A percentile compares a stretch with the other conserved stretches of the same genome.
phyloP scores from a whole-genome alignment of 2,329 filamentous ascomycete genomes.

The Calonectria ilicicola region DNA sequence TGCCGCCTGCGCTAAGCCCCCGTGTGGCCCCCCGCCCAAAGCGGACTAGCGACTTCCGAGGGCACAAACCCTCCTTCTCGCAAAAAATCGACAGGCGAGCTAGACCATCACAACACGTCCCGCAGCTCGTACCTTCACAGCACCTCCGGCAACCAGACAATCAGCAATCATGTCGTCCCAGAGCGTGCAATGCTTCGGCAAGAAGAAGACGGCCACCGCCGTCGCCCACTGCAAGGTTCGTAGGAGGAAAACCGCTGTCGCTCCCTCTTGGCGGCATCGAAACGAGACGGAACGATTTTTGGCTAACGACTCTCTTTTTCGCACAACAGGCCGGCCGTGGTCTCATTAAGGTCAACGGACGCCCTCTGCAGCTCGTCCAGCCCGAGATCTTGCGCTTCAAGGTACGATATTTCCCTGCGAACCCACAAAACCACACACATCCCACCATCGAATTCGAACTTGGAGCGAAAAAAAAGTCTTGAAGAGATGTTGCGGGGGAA shows the following conservation, averaged over 20 bases:
- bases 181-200: constrained; percentile 98
- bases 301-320: constrained; percentile 43
- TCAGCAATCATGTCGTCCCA: constrained; percentile 79
- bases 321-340: constrained; percentile 64
- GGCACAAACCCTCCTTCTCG: constrained; percentile 49
- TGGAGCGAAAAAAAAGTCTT: constrained; percentile 3
- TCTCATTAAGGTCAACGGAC: constrained; percentile 98
- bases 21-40: constrained; percentile 32
- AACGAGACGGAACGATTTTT: constrained; percentile 9
- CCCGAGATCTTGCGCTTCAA: constrained; percentile 98
- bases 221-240: constrained; percentile 94
- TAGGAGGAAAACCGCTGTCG: constrained; percentile 27
- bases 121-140: constrained; percentile 36
- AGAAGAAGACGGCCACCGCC: constrained; percentile 92
- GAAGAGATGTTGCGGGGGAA: not conserved
- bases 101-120: constrained; percentile 41
- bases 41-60: constrained; percentile 44
- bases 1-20: constrained; percentile 7
- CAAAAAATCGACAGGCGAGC: constrained; percentile 38
- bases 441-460: constrained; percentile 25
- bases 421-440: constrained; percentile 9
- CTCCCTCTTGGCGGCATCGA: constrained; percentile 10
- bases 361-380: constrained; percentile 92
- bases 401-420: constrained; percentile 62
- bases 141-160: constrained; percentile 43